Conservation (phyloP, 441 rosid genomes). For the Arabidopsis lyrata region DNA sequence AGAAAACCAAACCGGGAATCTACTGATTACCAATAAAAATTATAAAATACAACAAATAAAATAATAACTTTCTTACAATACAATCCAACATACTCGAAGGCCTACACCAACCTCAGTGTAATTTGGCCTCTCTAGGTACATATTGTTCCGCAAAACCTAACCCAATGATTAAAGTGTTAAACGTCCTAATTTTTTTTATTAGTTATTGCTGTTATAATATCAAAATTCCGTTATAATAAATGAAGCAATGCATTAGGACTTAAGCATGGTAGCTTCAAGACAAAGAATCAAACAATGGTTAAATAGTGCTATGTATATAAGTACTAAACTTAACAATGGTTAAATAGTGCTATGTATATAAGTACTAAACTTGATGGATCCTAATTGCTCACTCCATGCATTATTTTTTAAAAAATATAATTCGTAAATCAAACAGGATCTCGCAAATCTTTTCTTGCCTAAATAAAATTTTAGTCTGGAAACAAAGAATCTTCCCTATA, state of each 20-base stretch:
- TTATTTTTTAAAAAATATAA: not conserved
- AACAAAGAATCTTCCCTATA: constrained; percentile 2
- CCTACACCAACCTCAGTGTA: constrained; percentile 21
- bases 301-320: constrained; percentile 11
- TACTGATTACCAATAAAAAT: not conserved
- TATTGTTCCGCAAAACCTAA: constrained; percentile 17
- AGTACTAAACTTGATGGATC: constrained; percentile 14
- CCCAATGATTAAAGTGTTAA: constrained; percentile 19
- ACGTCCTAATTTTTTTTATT: constrained; percentile 1
- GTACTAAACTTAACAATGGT: constrained; percentile 18
- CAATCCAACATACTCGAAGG: constrained; percentile 9
- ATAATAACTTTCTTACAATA: not conserved
- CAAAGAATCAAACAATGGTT: constrained; percentile 21
- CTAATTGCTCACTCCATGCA: constrained; percentile 24
- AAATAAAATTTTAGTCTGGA: constrained; percentile 18
- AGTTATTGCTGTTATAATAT: constrained; percentile 6
- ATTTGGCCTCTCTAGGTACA: constrained; percentile 12
- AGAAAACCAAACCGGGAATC: not conserved
- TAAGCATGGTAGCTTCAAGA: constrained; percentile 32
- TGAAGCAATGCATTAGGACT: constrained; percentile 16
- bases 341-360: constrained; percentile 13
- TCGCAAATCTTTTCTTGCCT: constrained; percentile 24
- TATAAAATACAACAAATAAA: not conserved
- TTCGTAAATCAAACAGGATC: constrained; percentile 22
- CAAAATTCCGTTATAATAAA: constrained; percentile 12